These are phyloP conservation scores for Schizosaccharomyces lindneri DNA, from an alignment of 805 yeast genomes.

Conservation along the genomic window DNA sequence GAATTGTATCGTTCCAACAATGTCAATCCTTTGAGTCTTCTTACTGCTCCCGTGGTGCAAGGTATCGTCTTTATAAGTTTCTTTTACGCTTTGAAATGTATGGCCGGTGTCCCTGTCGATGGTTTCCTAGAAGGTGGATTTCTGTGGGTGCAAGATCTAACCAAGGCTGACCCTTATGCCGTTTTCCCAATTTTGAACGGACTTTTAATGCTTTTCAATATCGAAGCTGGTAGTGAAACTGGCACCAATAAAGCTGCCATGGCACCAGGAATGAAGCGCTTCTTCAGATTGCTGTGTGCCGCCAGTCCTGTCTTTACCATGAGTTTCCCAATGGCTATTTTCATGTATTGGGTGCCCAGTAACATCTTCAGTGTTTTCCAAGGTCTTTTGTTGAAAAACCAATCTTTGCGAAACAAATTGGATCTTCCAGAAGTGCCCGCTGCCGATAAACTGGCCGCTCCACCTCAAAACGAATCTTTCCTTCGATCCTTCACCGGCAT, in stretches of 20 bases:
- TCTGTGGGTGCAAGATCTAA: constrained; percentile 61
- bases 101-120: constrained; percentile 64
- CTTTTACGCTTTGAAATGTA: constrained; percentile 61
- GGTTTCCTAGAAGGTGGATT: constrained; percentile 59
- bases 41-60: constrained; percentile 19
- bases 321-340: constrained; percentile 1
- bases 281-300: not conserved
- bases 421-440: not conserved
- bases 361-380: not conserved
- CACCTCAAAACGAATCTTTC: not conserved
- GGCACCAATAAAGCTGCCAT: not conserved
- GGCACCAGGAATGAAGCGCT: not conserved
- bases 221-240: not conserved
- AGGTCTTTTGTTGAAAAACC: not conserved
- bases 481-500: not conserved
- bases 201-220: constrained; percentile 11
- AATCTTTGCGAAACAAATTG: not conserved
- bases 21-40: not conserved
- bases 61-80: constrained; percentile 73
- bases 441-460: not conserved
- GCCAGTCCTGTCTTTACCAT: not conserved
- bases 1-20: not conserved
- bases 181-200: constrained; percentile 75
- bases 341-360: constrained; percentile 2
- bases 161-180: constrained; percentile 71